phyloP scores from a whole-genome alignment of 2,329 filamentous ascomycete genomes.

The Ceratocystis alfenasii region DNA sequence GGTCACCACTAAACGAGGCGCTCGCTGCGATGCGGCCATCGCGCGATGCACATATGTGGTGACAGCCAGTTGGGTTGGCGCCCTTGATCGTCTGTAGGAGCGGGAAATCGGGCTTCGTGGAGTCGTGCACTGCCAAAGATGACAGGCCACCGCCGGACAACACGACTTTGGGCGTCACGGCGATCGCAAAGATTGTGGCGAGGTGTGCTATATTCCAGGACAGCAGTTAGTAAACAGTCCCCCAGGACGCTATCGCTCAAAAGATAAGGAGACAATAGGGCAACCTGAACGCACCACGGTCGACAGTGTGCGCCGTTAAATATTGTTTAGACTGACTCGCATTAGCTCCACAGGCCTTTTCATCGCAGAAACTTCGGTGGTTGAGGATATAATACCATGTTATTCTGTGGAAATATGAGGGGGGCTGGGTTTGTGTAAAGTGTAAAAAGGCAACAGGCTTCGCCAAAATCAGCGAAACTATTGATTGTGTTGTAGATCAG shows the following conservation, averaged over 20 bases:
- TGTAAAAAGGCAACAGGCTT: background rate
- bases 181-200: constrained; percentile 73
- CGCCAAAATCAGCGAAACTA: background rate
- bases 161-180: constrained; percentile 59
- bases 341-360: constrained; percentile 6
- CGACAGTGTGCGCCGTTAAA: constrained; percentile 79
- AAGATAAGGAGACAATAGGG: background rate
- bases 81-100: constrained; percentile 66
- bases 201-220: constrained; percentile 51
- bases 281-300: constrained; percentile 51
- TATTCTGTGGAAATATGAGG: constrained; percentile 1
- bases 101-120: constrained; percentile 57
- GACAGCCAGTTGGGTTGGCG: constrained; percentile 79
- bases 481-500: background rate
- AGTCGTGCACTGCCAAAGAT: constrained; percentile 68
- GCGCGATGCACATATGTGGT: constrained; percentile 65
- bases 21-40: constrained; percentile 65
- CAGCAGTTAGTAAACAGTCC: constrained; percentile 15
- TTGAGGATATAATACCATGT: constrained; percentile 1
- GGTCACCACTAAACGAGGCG: constrained; percentile 78
- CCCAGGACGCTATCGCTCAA: background rate
- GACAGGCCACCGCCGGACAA: constrained; percentile 79
- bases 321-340: constrained; percentile 84
- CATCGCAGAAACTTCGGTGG: background rate
- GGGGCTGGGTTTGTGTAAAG: constrained; percentile 10